Conservation (phyloP, 2,329 filamentous ascomycete species). For the Beauveria rudraprayagi region DNA sequence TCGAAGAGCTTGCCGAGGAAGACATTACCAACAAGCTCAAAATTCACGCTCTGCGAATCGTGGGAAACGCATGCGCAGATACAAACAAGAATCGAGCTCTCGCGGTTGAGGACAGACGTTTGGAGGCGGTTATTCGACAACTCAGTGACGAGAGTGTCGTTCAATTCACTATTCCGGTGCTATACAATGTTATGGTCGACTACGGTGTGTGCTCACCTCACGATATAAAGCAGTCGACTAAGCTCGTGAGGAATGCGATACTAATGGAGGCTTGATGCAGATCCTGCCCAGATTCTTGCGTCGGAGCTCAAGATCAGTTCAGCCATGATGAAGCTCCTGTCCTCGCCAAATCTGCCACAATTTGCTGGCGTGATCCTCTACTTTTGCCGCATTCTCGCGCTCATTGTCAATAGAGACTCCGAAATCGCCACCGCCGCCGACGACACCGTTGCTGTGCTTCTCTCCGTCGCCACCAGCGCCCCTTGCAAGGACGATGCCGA, state of each 20-base stretch:
- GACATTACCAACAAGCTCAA: conserved; percentile 35
- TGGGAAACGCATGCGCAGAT: conserved; percentile 57
- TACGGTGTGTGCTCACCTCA: conserved; percentile 41
- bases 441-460: conserved; percentile 39
- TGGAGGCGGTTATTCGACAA: conserved; percentile 40
- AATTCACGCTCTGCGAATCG: conserved; percentile 47
- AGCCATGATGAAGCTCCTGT: conserved; percentile 41
- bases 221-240: no score
- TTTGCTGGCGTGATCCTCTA: conserved; percentile 39
- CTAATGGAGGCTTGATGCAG: conserved; percentile 24
- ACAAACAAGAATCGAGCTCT: conserved; percentile 53
- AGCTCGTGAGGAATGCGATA: background rate
- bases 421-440: conserved; percentile 37
- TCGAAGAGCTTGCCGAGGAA: conserved; percentile 35
- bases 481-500: conserved; percentile 39
- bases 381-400: conserved; percentile 47
- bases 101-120: conserved; percentile 40
- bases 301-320: conserved; percentile 43
- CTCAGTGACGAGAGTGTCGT: conserved; percentile 40
- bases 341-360: conserved; percentile 33
- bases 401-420: conserved; percentile 45
- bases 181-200: conserved; percentile 56
- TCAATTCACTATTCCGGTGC: conserved; percentile 47
- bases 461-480: conserved; percentile 38
- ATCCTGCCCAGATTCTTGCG: conserved; percentile 48